Conservation (phyloP, 768 basidiomycete genomes). For the Nevesoporus exiguus region DNA sequence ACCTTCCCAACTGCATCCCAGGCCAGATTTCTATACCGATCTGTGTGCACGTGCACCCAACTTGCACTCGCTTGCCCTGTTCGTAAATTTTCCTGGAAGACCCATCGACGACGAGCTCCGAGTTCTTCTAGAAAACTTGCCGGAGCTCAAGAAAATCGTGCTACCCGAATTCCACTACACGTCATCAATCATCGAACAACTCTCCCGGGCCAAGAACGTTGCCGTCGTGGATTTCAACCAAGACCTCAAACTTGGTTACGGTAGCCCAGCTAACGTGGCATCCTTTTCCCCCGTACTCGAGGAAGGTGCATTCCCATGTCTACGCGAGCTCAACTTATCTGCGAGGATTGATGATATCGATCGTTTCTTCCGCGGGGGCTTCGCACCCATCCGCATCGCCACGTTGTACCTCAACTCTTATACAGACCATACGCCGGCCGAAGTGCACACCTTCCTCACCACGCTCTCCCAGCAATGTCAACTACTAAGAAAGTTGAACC, state of each 20-base stretch:
- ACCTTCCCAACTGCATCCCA: constrained; percentile 14
- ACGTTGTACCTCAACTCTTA: constrained; percentile 52
- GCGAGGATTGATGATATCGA: constrained; percentile 43
- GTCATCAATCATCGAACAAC: constrained; percentile 40
- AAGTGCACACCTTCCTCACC: constrained; percentile 42
- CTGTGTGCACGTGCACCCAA: constrained; percentile 50
- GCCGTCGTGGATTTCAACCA: constrained; percentile 53
- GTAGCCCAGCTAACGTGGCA: constrained; percentile 41
- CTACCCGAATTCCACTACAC: constrained; percentile 54
- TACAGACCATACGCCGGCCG: constrained; percentile 39
- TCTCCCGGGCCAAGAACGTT: constrained; percentile 44
- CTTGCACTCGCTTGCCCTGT: constrained; percentile 46
- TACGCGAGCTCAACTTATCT: constrained; percentile 52
- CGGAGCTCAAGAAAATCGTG: constrained; percentile 44
- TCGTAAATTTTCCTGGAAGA: constrained; percentile 38
- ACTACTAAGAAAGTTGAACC: constrained; percentile 41
- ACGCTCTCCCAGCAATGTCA: constrained; percentile 46
- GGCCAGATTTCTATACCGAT: constrained; percentile 32
- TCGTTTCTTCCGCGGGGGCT: constrained; percentile 41
- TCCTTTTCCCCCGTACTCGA: constrained; percentile 42
- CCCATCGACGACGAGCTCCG: constrained; percentile 41
- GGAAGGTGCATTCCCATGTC: constrained; percentile 50
- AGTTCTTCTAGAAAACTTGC: constrained; percentile 38
- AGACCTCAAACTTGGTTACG: constrained; percentile 44
- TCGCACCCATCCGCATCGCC: constrained; percentile 47